Conservation (phyloP, 2,329 filamentous ascomycete genomes). For the Reticulascus tulasneorum region DNA sequence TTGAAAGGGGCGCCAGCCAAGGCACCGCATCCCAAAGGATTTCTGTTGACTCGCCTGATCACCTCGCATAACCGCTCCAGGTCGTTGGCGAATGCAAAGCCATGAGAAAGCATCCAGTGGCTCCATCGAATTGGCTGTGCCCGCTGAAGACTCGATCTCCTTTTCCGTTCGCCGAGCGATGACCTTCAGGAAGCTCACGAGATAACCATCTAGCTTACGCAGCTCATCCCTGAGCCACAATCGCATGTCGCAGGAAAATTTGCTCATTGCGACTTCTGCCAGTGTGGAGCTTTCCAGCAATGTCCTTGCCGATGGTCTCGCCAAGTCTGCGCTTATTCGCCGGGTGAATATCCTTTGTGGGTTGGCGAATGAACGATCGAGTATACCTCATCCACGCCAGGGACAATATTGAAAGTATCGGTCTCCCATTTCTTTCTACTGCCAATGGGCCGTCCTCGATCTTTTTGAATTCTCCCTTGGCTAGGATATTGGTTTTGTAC, state of each 20-base stretch:
- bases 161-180: conserved; percentile 65
- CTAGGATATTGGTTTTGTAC: conserved; percentile 69
- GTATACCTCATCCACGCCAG: conserved; percentile 23
- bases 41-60: conserved; percentile 67
- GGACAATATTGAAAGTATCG: conserved; percentile 46
- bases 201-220: conserved; percentile 61
- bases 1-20: conserved; percentile 78
- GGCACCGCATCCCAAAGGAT: conserved; percentile 70
- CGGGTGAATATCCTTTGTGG: background rate
- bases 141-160: conserved; percentile 74
- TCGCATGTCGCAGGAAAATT: conserved; percentile 68
- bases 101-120: conserved; percentile 77
- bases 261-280: conserved; percentile 69
- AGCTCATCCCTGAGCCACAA: conserved; percentile 74
- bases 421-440: conserved; percentile 51
- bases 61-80: conserved; percentile 73
- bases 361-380: background rate
- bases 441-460: conserved; percentile 68
- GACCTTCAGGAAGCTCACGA: conserved; percentile 67
- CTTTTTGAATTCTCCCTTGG: conserved; percentile 64
- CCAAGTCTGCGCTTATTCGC: conserved; percentile 42
- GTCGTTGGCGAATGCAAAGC: conserved; percentile 66
- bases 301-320: conserved; percentile 67
- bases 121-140: conserved; percentile 77
- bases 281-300: conserved; percentile 70